Evolutionary conservation across 2,329 filamentous ascomycete species (phyloP).

Genomic region (Paramyrothecium sp.): DNA sequence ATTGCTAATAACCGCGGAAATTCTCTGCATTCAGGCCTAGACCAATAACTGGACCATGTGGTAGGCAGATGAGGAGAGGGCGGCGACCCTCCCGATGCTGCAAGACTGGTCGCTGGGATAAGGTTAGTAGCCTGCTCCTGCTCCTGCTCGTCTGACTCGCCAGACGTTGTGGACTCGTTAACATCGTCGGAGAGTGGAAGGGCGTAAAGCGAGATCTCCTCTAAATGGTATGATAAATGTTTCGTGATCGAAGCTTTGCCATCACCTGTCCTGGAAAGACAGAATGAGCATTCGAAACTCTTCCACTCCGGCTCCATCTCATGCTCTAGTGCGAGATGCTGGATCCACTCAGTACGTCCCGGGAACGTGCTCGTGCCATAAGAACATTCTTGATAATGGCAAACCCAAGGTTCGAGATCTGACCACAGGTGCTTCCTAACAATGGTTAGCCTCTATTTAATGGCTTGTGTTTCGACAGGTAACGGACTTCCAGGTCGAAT

Average conservation of each 20-base stretch:
- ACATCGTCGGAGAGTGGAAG: not conserved
- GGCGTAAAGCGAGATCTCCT: not conserved
- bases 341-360: not conserved
- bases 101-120: too few species aligned
- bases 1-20: too few species aligned
- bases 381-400: not conserved
- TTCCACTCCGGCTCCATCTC: not conserved
- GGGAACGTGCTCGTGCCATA: not conserved
- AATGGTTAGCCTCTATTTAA: not conserved
- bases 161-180: too few species aligned
- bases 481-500: not conserved
- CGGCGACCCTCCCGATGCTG: too few species aligned
- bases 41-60: too few species aligned
- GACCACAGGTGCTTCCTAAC: not conserved
- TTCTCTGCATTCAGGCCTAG: too few species aligned
- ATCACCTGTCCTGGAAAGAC: not conserved
- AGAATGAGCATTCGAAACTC: not conserved
- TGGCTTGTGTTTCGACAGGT: not conserved
- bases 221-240: not conserved
- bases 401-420: not conserved
- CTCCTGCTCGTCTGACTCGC: too few species aligned
- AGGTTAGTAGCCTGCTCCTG: too few species aligned
- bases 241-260: not conserved
- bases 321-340: not conserved
- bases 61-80: too few species aligned